These are phyloP conservation scores for Aspergillus diversus DNA, from an alignment of 495 filamentous ascomycete species.

Conservation along the genomic window DNA sequence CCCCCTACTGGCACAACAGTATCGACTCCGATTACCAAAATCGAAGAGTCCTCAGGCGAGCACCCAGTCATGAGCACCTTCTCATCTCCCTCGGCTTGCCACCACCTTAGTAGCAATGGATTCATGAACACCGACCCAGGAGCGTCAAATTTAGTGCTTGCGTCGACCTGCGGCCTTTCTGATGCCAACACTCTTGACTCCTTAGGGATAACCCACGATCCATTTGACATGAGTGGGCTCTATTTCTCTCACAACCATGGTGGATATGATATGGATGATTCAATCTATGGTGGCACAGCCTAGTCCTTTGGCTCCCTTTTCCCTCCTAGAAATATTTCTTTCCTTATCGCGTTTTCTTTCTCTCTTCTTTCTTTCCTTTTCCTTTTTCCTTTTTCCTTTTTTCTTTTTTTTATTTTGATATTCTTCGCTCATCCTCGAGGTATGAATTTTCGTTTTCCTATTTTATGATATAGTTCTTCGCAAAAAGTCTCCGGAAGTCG, in stretches of 20 bases:
- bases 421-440: too few relatives aligned
- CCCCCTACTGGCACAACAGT: neutral
- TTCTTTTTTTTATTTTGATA: neutral
- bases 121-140: neutral
- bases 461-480: slow-evolving; percentile 6
- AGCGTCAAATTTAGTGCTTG: neutral
- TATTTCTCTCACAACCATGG: slow-evolving; percentile 9
- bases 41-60: neutral
- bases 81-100: slow-evolving; percentile 1
- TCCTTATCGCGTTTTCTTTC: too few relatives aligned
- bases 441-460: neutral
- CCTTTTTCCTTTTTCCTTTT: neutral
- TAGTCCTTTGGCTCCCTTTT: neutral
- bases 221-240: slow-evolving; percentile 6
- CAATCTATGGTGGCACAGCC: slow-evolving; percentile 5
- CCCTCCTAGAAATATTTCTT: neutral
- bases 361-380: neutral
- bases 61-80: neutral
- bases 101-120: neutral
- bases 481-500: too few relatives aligned
- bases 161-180: neutral
- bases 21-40: slow-evolving; percentile 3
- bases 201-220: neutral
- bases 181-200: neutral
- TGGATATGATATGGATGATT: slow-evolving; percentile 10